A percentile compares a stretch with the other conserved stretches of the same genome.
These are phyloP conservation scores for Solanum chmielewskii DNA, from an alignment of 257 asterid genomes.

Conservation along the genomic window DNA sequence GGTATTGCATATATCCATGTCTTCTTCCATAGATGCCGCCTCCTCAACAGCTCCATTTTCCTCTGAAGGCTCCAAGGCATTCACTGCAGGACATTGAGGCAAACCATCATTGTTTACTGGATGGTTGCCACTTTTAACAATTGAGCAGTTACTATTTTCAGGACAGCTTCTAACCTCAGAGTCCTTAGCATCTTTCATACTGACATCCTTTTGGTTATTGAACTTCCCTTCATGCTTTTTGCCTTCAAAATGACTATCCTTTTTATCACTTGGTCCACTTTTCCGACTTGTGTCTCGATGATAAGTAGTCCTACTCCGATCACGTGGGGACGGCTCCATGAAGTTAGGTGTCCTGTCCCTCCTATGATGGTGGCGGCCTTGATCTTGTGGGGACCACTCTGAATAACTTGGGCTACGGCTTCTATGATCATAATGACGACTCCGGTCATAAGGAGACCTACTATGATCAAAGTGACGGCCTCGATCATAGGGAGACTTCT, in stretches of 20 bases:
- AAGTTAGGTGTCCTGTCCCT: slow-evolving; percentile 49
- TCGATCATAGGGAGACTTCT: slow-evolving; percentile 41
- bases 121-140: slow-evolving; percentile 21
- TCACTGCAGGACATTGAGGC: slow-evolving; percentile 24
- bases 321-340: slow-evolving; percentile 56
- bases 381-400: slow-evolving; percentile 62
- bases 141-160: slow-evolving; percentile 24
- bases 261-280: slow-evolving; percentile 47
- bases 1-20: slow-evolving; percentile 96
- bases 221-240: slow-evolving; percentile 59
- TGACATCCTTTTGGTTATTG: slow-evolving; percentile 30
- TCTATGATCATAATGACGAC: slow-evolving; percentile 54
- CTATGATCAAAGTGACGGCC: slow-evolving; percentile 40
- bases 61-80: slow-evolving; percentile 31
- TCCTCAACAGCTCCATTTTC: slow-evolving; percentile 60
- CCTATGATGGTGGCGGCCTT: slow-evolving; percentile 49
- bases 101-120: slow-evolving; percentile 19
- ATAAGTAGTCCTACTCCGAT: slow-evolving; percentile 36
- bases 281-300: slow-evolving; percentile 38
- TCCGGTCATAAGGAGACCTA: slow-evolving; percentile 69
- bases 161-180: slow-evolving; percentile 34
- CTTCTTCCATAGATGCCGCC: slow-evolving; percentile 91
- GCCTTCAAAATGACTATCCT: slow-evolving; percentile 28
- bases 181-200: slow-evolving; percentile 44
- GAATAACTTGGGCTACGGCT: slow-evolving; percentile 59